A percentile compares a stretch with the other conserved stretches of the same genome.
phyloP scores from a whole-genome alignment of 371 early-diverging fungal genomes.

The Circinella minor region DNA sequence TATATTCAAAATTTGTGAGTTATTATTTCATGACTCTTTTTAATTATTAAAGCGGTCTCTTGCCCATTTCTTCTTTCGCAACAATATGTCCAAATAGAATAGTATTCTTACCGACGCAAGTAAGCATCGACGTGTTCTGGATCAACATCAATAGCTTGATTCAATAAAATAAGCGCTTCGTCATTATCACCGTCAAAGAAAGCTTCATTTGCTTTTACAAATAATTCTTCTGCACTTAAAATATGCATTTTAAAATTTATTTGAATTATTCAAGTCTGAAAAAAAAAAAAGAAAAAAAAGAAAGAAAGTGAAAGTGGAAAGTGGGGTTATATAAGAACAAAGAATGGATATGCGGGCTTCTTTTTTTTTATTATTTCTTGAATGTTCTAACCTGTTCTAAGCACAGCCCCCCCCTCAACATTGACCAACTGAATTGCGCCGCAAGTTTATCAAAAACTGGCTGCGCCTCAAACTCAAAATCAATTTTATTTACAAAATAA shows the following conservation, averaged over 20 bases:
- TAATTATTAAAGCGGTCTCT: no score
- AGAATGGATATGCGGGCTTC: no score
- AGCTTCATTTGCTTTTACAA: constrained; percentile 83
- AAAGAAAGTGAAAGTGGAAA: neutral
- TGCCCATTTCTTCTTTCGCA: no score
- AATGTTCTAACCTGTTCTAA: no score
- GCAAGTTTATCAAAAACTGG: no score
- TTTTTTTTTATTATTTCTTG: no score
- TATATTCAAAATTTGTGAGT: neutral
- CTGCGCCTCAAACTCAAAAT: no score
- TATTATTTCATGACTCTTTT: neutral
- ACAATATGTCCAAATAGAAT: neutral
- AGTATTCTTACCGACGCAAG: constrained; percentile 52
- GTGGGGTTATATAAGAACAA: no score
- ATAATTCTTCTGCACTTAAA: constrained; percentile 72
- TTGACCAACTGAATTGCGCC: no score
- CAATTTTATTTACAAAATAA: no score
- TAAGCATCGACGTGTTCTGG: constrained; percentile 70
- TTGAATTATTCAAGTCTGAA: neutral
- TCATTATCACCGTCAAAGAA: constrained; percentile 82
- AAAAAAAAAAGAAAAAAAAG: neutral
- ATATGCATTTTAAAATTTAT: neutral
- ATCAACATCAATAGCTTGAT: constrained; percentile 80
- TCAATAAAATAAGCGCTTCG: constrained; percentile 76
- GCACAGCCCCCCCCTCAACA: no score